Evolutionary conservation across 805 yeast genomes (phyloP).

Genomic region (Ogataea methylovora): DNA sequence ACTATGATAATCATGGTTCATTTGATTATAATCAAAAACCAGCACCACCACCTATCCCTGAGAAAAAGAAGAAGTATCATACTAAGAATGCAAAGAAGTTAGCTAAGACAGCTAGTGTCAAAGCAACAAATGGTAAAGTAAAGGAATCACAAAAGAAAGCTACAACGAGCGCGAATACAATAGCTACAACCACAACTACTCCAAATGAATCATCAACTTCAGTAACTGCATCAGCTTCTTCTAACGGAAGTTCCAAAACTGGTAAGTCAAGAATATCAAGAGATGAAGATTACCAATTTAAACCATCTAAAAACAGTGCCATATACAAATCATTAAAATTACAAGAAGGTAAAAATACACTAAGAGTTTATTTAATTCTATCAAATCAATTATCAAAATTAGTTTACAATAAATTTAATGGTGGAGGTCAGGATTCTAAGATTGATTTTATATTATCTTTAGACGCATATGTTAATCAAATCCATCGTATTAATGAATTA

Average conservation of each 20-base stretch:
- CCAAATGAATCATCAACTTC: not conserved
- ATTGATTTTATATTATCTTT: conserved; percentile 41
- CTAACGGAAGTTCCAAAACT: not conserved
- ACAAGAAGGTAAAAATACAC: conserved; percentile 12
- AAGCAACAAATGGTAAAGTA: too few relatives aligned
- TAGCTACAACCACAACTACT: not conserved
- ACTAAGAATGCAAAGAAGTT: too few relatives aligned
- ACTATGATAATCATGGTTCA: conserved; percentile 25
- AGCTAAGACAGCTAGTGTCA: too few relatives aligned
- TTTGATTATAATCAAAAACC: conserved; percentile 17
- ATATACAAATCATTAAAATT: conserved; percentile 10
- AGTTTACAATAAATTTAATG: conserved; percentile 10
- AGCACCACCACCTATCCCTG: too few relatives aligned
- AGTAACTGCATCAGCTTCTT: not conserved
- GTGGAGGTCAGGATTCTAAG: conserved; percentile 20
- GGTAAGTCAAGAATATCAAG: not conserved
- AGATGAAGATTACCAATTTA: conserved; percentile 24
- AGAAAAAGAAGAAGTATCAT: too few relatives aligned
- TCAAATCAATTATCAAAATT: conserved; percentile 35
- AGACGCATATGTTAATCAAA: conserved; percentile 31
- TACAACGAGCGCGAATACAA: not conserved
- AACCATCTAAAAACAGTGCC: conserved; percentile 24
- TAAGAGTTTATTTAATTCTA: conserved; percentile 34
- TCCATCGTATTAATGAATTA: conserved; percentile 9
- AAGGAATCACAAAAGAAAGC: not conserved